These are phyloP conservation scores for Acer campestre DNA, from an alignment of 345 rosid genomes.

Conservation along the genomic window DNA sequence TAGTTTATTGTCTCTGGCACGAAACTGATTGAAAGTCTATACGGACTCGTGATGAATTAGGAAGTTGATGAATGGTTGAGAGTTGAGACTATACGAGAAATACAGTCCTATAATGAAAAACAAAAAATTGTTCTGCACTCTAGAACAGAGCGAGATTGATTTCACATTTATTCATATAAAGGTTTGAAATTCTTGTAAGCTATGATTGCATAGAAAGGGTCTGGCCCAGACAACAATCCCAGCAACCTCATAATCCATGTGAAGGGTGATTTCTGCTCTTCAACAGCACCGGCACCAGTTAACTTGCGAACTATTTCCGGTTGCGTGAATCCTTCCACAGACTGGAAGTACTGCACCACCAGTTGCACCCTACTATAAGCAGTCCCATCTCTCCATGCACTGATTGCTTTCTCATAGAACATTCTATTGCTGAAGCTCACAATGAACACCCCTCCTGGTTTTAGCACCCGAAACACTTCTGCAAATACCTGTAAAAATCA, in stretches of 20 bases:
- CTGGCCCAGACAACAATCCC: constrained; percentile 59
- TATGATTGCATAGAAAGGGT: constrained; percentile 86
- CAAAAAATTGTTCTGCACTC: too few species aligned
- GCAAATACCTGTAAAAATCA: constrained; percentile 56
- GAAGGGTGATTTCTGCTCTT: constrained; percentile 40
- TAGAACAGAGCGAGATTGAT: neutral
- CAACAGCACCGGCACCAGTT: constrained; percentile 32
- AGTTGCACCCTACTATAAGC: constrained; percentile 69
- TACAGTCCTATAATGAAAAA: neutral
- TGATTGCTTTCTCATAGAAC: constrained; percentile 88
- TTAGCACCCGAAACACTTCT: constrained; percentile 68
- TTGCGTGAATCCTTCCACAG: constrained; percentile 70
- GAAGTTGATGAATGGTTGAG: neutral
- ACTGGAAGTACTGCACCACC: constrained; percentile 79
- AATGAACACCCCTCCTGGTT: constrained; percentile 77
- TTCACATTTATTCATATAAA: constrained; percentile 40
- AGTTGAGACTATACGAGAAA: too few species aligned
- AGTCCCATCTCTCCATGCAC: constrained; percentile 81
- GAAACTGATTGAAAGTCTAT: neutral
- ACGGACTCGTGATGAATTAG: neutral
- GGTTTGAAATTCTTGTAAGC: constrained; percentile 89
- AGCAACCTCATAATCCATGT: constrained; percentile 50
- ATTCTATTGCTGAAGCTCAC: constrained; percentile 90
- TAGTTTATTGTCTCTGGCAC: neutral
- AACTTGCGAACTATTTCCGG: constrained; percentile 60